Evolutionary conservation across 1,284 basidiomycete species (phyloP), one percentile per base, ranked within the genome.

Genomic region (Salmacisia buchloeana): DNA sequence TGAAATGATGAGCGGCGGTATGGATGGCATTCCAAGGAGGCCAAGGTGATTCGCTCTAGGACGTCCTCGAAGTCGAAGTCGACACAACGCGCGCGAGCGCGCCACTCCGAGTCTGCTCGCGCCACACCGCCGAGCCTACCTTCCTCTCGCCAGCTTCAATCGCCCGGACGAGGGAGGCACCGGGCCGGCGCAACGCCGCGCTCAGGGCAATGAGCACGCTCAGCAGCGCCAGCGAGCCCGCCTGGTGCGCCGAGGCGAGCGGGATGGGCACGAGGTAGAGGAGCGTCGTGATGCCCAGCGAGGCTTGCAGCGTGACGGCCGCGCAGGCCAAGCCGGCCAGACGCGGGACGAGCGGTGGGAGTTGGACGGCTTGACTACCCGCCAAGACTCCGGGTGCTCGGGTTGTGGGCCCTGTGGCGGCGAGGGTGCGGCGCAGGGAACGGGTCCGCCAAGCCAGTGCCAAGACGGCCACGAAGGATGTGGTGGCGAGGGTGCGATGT

Each of bases 261-360:
- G 91, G 89, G 3, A 93, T 86, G 0, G 96, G 96, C 0, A 99
- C 96, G 66, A 98, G 85, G 81, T 96, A 96, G 33, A 97, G 80
- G 18, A 99, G 83, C 0, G 96, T 98, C 13, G 88, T 87, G 66
- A 98, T 92, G 1, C 96, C 96, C 23, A 99, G 84, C 0, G 88
- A 82, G 31, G 92, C 90, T 81, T 99, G 96, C 2, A 91, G 78
- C 68, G 94, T 88, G 10, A 87, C 92, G 83, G 92, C 89, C 2
- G 84, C 88, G 69, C 92, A 90, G 0, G 89, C 89, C 6, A 85
- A 85, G 2, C 84, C 85, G 15, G 86, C 84, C 34, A 89, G 84
- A 31, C 85, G 82, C 57, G 85, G 83, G 1, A 90, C 85, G 2
- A 85, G 73, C 0, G 86, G 87, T 3, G 94, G 91, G 13, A 97